Base-by-base conservation (phyloP, 2,329 filamentous ascomycete genomes). In the Orbilia quercus region DNA sequence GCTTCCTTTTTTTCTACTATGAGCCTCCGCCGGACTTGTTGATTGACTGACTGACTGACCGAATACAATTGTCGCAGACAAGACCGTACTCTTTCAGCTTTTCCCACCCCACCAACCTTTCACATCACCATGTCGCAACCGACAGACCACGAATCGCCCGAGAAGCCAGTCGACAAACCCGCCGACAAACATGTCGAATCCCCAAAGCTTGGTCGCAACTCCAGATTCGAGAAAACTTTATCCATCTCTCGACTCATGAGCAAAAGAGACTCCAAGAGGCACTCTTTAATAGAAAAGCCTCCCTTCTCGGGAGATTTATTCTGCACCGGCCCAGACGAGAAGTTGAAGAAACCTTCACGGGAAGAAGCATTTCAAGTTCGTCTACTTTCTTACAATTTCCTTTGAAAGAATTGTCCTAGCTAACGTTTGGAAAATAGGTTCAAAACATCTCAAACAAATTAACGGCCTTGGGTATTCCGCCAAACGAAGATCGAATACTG, bases 341-440 rank as follows among this genome's bases (percentile, higher is more conserved):
- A 72, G 47, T 44, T 63, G 44, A 76, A 74, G 55, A 77, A 76
- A 54, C 70, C 76, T 16, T 79, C 79, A 28, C 84, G 84, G 76
- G 80, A 80, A 12, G 82, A 83, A 42, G 80, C 80, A 14, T 82
- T 83, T 75, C 78, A 79, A 2, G 80, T 72, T 58, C 18, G 67
- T 62, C 44, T 55, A 28, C 36, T 28, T 23, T 53, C 28, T 23
- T 50, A 20, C 18, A 42, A 57, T 51, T 11, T 31, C 23, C 28
- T 9, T 31, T 31, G 28, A 9, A 9, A 57, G n/a, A 64, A 28
- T 11, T 31, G 16, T 65, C 47, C 50, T 66, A 40, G 11, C 63
- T 67, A 53, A 71, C 53, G 9, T 18, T 28, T n/a, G 14, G 22
- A 42, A 7, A 74, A 64, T 70, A 75, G 76, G 74, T 63, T 55